phyloP scores from a whole-genome alignment of 2,329 filamentous ascomycete species.

The Lecanoromycetidae sp. region DNA sequence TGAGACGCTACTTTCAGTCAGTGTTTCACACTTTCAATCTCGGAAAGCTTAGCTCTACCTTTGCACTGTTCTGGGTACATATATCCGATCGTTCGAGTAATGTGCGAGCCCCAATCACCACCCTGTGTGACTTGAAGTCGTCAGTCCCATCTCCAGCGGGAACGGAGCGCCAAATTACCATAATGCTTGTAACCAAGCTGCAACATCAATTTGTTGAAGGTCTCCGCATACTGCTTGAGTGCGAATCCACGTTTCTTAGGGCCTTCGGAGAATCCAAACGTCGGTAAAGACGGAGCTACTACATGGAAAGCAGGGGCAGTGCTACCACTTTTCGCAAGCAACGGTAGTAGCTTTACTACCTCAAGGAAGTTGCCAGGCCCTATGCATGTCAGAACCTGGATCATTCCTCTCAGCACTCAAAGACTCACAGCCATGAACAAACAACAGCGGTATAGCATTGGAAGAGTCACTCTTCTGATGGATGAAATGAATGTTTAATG shows the following conservation, averaged over 20 bases:
- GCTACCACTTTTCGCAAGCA: conserved; percentile 23
- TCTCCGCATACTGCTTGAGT: conserved; percentile 33
- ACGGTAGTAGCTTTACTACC: conserved; percentile 24
- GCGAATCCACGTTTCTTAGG: conserved; percentile 26
- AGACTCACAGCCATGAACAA: conserved; percentile 14
- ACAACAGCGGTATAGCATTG: conserved; percentile 19
- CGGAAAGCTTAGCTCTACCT: too few species aligned
- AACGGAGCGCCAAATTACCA: conserved; percentile 23
- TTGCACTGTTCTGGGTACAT: conserved; percentile 12
- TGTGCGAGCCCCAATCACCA: conserved; percentile 17
- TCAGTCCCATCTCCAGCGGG: not conserved
- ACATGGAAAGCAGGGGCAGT: conserved; percentile 34
- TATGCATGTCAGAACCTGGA: not conserved
- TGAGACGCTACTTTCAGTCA: conserved; percentile 23
- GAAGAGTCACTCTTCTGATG: conserved; percentile 21
- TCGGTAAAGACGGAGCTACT: conserved; percentile 35
- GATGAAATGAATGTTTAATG: conserved; percentile 30
- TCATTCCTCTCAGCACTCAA: too few species aligned
- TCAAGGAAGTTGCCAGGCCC: conserved; percentile 34
- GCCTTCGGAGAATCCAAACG: conserved; percentile 34
- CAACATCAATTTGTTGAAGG: conserved; percentile 56
- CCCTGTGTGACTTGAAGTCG: conserved; percentile 18
- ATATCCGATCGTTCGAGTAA: conserved; percentile 15
- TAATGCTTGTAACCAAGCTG: conserved; percentile 40
- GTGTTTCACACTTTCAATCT: not conserved